A percentile compares a stretch with the other conserved stretches of the same genome.
Conservation (phyloP, 1,139 yeast genomes). For the Yamadazyma diospyri region DNA sequence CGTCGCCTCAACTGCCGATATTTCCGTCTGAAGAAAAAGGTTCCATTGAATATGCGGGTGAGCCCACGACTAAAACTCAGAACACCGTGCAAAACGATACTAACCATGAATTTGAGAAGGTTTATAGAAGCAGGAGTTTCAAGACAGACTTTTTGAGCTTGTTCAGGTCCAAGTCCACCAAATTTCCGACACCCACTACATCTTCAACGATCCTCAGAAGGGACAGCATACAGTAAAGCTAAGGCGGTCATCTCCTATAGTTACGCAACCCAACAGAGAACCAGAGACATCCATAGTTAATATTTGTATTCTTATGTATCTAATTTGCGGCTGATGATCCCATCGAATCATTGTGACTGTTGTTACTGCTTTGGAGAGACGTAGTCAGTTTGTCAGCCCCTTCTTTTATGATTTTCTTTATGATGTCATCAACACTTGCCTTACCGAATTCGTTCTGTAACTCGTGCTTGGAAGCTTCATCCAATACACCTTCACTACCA, state of each 20-base stretch:
- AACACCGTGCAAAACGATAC: constrained; percentile 3
- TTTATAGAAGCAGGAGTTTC: constrained; percentile 8
- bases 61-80: constrained; percentile 10
- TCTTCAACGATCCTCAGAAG: no score
- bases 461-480: constrained; percentile 67
- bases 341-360: constrained; percentile 35
- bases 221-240: no score
- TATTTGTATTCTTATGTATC: constrained; percentile 1
- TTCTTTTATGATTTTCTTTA: constrained; percentile 50
- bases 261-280: no score
- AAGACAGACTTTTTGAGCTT: constrained; percentile 5
- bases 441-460: constrained; percentile 66
- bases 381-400: constrained; percentile 48
- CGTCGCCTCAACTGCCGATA: not conserved
- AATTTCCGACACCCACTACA: no score
- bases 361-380: constrained; percentile 17
- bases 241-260: no score
- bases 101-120: not conserved
- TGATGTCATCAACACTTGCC: constrained; percentile 42
- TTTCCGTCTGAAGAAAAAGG: not conserved
- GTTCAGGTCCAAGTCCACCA: no score
- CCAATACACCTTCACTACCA: constrained; percentile 70
- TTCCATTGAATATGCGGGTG: not conserved
- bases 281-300: no score
- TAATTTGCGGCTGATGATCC: constrained; percentile 26